A percentile compares a stretch with the other conserved stretches of the same genome.
These are phyloP conservation scores for Acer yangbiense DNA, from an alignment of 345 rosid genomes.

Conservation along the genomic window DNA sequence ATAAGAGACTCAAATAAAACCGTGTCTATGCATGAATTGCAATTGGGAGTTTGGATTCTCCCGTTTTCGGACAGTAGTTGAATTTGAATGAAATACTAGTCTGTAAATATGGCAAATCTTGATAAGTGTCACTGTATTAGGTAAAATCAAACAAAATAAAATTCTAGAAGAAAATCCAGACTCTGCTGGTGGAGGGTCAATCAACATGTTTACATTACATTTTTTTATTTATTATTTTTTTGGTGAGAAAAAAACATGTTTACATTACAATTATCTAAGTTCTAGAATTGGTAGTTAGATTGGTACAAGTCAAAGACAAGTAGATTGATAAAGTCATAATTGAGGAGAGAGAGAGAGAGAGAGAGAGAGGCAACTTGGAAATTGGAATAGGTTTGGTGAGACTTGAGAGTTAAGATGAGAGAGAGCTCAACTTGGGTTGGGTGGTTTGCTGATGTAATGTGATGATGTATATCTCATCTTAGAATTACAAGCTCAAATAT, in stretches of 20 bases:
- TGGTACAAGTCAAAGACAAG: not conserved
- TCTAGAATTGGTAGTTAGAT: not conserved
- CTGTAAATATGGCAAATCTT: no score
- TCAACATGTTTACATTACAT: not conserved
- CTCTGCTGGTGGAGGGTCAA: slow-evolving; percentile 16
- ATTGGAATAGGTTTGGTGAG: slow-evolving; percentile 4
- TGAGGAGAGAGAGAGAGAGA: not conserved
- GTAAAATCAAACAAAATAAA: no score
- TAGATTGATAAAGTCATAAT: not conserved
- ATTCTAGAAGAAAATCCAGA: no score
- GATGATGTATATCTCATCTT: not conserved
- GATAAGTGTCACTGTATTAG: no score
- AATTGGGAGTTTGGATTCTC: no score
- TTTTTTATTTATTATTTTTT: no score
- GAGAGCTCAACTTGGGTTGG: not conserved
- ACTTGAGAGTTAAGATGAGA: not conserved
- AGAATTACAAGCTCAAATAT: not conserved
- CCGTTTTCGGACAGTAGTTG: no score
- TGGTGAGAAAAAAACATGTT: not conserved
- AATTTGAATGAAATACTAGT: no score
- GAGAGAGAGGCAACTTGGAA: not conserved
- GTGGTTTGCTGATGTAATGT: not conserved
- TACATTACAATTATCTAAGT: not conserved
- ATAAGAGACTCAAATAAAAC: not conserved
- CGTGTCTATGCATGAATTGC: no score